Evolutionary conservation across 805 yeast species (phyloP), one percentile per base, ranked within the genome.

Genomic region (Kuraishia piskuri): DNA sequence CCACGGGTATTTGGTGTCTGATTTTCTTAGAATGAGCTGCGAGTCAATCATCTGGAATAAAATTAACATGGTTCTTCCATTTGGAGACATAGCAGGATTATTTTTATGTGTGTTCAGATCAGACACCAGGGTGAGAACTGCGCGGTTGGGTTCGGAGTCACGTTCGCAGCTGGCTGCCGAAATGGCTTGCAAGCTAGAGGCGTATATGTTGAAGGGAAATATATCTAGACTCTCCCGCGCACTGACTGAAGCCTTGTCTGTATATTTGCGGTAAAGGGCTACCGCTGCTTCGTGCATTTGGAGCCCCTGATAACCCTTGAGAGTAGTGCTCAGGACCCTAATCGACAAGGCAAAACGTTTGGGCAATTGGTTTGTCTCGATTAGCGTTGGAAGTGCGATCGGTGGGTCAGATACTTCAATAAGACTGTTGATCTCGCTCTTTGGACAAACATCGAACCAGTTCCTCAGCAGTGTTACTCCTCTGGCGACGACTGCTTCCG

Each of bases 381-480:
- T 31, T 3, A 31, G 14, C 40, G 9, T n/a, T 31, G 40, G 40
- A 10, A 31, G 40, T 10, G 7, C 40, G 17, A 12, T 8, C 8
- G 40, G 14, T 8, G 9, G n/a, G 14, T 19, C 22, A 21, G 50
- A 48, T 23, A 48, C n/a, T n/a, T 22, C 40, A 17, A 48, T 26
- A 12, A 17, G 5, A 22, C 40, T 17, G 14, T 48, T 40, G 24
- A 24, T 25, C 22, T 50, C 53, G 12, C 21, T 40, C 10, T 23
- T 17, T 14, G 46, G 25, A 50, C 53, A 50, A 17, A 50, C 25
- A 3, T 45, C 49, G 45, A 50, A 50, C 53, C 53, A 50, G 17
- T 21, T 46, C 21, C 45, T 50, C 12, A 44, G 22, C 9, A 50
- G 9, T 21, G n/a, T 21, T 22, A 46, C 3, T 22, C 53, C 53